Evolutionary conservation across 352 stramenopile genomes (phyloP), one percentile per base, ranked within the genome.

Genomic region (Phytopythium cucurbitacearum): DNA sequence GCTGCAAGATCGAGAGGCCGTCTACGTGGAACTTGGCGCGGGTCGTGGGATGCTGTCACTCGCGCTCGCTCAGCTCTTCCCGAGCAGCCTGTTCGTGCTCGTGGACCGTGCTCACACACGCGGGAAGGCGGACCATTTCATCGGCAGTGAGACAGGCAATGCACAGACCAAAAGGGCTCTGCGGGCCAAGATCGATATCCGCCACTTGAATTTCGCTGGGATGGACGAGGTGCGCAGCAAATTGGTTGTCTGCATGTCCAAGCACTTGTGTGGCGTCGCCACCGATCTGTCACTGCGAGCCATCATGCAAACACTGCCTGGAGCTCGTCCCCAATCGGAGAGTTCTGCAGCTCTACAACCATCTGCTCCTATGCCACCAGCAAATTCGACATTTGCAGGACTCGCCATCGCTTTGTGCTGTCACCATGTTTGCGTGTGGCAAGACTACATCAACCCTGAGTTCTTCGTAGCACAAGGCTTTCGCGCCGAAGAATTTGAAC

Each of bases 131-230:
- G 82, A 92, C 53, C 77, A 73, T 3, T 84, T 79, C 53, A 91
- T 92, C 41, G 71, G 71, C 8, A 59, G 62, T 15, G 68, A 75
- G 3, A 47, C 13, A 7, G 73, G 64, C 4, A 37, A 41, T 1
- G 41, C 48, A 6, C 56, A 65, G 38, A 40, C 48, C 35, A 45
- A 56, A n/a, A 66, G 56, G 28, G 74, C 79, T 2, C 15, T 87
- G 35, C 78, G 84, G 3, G 81, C 78, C 5, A 92, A 92, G 56
- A 92, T 94, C 43, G 84, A 92, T 49, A 91, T 94, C 65, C 84
- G 84, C 16, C 84, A 94, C 48, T 53, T 94, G 21, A 87, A 94
- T 55, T 75, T 92, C 32, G 66, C 71, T 1, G 81, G 71, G 0
- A 86, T 94, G 69, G 21, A 66, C 38, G 72, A 87, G 48, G 57